Evolutionary conservation across 2,329 filamentous ascomycete species (phyloP).

Genomic region (Sporothrix protearum): DNA sequence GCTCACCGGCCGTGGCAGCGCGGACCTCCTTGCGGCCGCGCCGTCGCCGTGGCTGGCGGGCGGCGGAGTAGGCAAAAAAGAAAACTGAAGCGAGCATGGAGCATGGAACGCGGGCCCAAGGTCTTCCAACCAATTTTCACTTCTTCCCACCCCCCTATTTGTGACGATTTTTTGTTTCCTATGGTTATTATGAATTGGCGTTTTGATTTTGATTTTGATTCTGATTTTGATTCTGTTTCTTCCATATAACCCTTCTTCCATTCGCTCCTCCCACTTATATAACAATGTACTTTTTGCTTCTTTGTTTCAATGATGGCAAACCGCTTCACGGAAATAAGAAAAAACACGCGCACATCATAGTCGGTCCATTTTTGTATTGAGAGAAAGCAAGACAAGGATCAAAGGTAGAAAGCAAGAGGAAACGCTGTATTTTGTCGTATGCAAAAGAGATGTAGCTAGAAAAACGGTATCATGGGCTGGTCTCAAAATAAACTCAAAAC

Average conservation of each 20-base stretch:
- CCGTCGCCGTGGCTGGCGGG: neutral
- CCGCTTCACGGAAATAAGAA: slow-evolving; percentile 2
- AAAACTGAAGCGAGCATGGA: too few relatives aligned
- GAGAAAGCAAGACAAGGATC: neutral
- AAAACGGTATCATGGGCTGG: neutral
- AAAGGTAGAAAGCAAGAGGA: neutral
- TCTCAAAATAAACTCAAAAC: too few relatives aligned
- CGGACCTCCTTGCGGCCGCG: neutral
- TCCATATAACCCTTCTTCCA: neutral
- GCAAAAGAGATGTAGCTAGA: neutral
- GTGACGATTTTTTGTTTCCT: neutral
- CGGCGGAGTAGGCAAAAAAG: neutral
- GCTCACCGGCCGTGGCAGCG: neutral
- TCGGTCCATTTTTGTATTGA: neutral
- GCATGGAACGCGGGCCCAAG: too few relatives aligned
- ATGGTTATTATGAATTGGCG: neutral
- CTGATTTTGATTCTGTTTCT: neutral
- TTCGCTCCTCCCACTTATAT: neutral
- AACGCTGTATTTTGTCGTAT: too few relatives aligned
- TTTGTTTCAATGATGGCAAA: neutral
- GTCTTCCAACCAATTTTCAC: neutral
- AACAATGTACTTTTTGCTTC: slow-evolving; percentile 1
- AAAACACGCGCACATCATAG: slow-evolving; percentile 8
- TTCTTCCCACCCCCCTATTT: slow-evolving; percentile 9
- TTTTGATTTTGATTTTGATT: neutral